Conservation (phyloP, 2,329 filamentous ascomycete genomes). For the Trichoderma endophyticum region DNA sequence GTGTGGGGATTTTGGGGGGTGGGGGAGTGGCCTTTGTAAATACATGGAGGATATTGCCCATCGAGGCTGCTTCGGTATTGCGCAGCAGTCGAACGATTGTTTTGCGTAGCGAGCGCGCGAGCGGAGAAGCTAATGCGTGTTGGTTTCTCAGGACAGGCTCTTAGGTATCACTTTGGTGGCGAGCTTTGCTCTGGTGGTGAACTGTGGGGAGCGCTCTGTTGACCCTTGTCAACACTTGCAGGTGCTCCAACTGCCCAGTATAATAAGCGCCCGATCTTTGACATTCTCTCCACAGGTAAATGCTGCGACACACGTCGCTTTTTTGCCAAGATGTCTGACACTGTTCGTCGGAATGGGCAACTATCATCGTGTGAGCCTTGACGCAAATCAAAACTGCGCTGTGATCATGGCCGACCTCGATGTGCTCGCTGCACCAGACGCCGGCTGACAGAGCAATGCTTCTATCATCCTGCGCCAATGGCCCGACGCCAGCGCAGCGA, state of each 20-base stretch:
- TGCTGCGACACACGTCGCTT: not conserved
- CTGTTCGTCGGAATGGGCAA: not conserved
- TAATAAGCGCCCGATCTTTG: not conserved
- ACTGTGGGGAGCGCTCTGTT: too few species aligned
- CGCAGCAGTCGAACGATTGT: too few species aligned
- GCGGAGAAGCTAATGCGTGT: too few species aligned
- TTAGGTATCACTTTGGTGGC: too few species aligned
- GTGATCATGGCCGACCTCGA: not conserved
- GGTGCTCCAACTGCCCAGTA: not conserved
- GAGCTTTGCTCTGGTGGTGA: too few species aligned
- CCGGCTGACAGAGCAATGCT: not conserved
- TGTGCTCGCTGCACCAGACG: conserved; percentile 2
- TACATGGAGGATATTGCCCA: too few species aligned
- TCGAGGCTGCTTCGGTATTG: too few species aligned
- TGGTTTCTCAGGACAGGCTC: too few species aligned
- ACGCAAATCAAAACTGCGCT: not conserved
- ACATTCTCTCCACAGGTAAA: not conserved
- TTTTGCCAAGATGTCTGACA: not conserved
- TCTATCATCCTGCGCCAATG: not conserved
- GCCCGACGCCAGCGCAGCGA: not conserved
- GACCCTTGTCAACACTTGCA: not conserved
- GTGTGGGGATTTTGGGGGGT: too few species aligned
- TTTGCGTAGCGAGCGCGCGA: too few species aligned
- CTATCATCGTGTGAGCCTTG: not conserved
- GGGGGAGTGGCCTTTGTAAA: too few species aligned